A percentile compares a stretch with the other conserved stretches of the same genome.
phyloP scores from a whole-genome alignment of 2,329 filamentous ascomycete genomes.

The Neofusicoccum parvum region DNA sequence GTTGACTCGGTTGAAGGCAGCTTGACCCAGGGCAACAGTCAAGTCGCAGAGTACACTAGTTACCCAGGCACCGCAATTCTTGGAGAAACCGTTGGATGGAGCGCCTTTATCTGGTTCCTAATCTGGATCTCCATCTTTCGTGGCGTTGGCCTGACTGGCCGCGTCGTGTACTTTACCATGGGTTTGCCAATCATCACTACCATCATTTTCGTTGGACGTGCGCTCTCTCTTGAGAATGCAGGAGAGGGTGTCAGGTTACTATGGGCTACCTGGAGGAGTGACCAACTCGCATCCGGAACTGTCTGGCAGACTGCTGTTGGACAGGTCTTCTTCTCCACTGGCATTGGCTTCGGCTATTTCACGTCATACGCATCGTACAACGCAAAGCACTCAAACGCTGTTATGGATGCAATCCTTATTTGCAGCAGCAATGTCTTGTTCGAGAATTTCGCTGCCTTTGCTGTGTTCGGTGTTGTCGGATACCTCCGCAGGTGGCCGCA shows the following conservation, averaged over 20 bases:
- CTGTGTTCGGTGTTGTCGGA: constrained; percentile 60
- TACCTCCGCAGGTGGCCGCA: constrained; percentile 47
- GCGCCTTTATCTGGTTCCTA: constrained; percentile 61
- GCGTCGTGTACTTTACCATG: constrained; percentile 66
- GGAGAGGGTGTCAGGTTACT: constrained; percentile 53
- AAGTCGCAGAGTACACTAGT: constrained; percentile 47
- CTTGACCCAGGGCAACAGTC: constrained; percentile 42
- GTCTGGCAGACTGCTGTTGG: constrained; percentile 64
- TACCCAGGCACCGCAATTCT: constrained; percentile 53
- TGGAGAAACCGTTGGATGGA: constrained; percentile 62
- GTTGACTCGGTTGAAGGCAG: constrained; percentile 36
- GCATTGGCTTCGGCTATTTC: constrained; percentile 62
- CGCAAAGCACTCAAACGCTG: constrained; percentile 58
- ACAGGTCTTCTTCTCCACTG: constrained; percentile 63
- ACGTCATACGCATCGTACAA: constrained; percentile 63
- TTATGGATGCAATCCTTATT: constrained; percentile 61
- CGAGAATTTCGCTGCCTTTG: constrained; percentile 55
- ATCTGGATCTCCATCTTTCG: constrained; percentile 63
- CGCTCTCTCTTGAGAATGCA: constrained; percentile 58
- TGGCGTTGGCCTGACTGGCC: constrained; percentile 59
- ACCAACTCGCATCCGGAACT: constrained; percentile 52
- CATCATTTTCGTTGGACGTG: constrained; percentile 58
- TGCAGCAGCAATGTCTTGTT: constrained; percentile 59
- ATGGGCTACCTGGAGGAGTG: constrained; percentile 53
- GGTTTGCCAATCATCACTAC: constrained; percentile 60